Base-by-base conservation (phyloP, 169 alveolate genomes). In the Plasmodium adleri region DNA sequence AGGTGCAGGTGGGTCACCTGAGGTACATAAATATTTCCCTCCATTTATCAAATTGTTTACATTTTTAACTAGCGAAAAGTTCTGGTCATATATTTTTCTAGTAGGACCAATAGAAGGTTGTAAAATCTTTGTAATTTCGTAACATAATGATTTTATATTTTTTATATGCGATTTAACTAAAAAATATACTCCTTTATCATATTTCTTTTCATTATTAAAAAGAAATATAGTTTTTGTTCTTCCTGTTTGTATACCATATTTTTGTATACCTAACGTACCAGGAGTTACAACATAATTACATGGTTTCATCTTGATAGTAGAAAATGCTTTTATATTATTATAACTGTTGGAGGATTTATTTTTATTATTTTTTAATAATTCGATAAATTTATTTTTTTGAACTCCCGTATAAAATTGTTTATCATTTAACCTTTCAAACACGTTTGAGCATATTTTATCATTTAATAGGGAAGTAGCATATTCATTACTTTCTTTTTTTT, bases 131-230 rank as follows among this genome's bases (percentile, higher is more conserved):
- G 96, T 90, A 49, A 95, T 94, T 87, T 96, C 97, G 45, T 78
- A 74, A 72, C 92, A 93, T 5, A 96, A 93, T 2, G 92, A 88
- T 47, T 94, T 93, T 93, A 94, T 78, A 68, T 90, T 93, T 56
- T 90, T 92, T 68, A 95, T 93, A 74, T 92, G 92, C 13, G 97
- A 93, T 49, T 95, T 90, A 17, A 97, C 93, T 83, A 95, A 93
- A 72, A 96, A 96, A 28, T 95, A 91, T 24, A 92, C 74, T 15
- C 98, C 98, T 72, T 96, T 93, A 88, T 96, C 97, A 58, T 94
- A 88, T 88, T 96, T 95, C 78, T 97, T 98, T 32, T 98, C 98
- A 86, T 97, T 97, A 68, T 96, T 94, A 90, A 94, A 97, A 3
- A 96, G 94, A 98, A 97, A 96, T 62, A 97, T 94, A 24, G 92